These are phyloP conservation scores for Theobroma cacao DNA, from an alignment of 345 rosid genomes.

Conservation along the genomic window DNA sequence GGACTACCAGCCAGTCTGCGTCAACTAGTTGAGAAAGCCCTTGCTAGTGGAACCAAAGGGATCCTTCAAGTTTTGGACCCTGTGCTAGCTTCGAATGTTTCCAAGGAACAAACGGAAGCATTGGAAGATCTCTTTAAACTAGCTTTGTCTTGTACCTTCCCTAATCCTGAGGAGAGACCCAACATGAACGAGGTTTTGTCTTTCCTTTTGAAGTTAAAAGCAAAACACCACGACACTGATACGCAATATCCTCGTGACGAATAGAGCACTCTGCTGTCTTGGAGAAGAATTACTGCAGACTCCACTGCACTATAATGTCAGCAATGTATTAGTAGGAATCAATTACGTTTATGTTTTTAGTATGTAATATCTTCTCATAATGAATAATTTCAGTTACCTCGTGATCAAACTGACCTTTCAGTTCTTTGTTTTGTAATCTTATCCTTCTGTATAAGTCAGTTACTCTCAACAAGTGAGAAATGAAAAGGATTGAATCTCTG, in stretches of 20 bases:
- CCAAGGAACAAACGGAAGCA: constrained; percentile 27
- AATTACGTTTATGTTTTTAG: background rate
- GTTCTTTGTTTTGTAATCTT: background rate
- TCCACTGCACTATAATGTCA: background rate
- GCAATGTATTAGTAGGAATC: background rate
- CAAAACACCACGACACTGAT: background rate
- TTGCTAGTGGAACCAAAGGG: constrained; percentile 37
- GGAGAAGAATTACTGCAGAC: background rate
- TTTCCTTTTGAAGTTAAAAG: constrained; percentile 44
- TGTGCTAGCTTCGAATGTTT: constrained; percentile 14
- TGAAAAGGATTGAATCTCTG: background rate
- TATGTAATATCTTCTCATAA: background rate
- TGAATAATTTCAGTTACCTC: background rate
- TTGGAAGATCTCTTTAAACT: constrained; percentile 43
- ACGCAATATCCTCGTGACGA: background rate
- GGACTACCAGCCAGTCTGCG: constrained; percentile 48
- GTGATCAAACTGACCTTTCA: background rate
- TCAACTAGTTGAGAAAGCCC: constrained; percentile 50
- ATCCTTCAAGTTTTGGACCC: constrained; percentile 50
- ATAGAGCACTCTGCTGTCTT: background rate
- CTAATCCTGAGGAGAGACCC: constrained; percentile 67
- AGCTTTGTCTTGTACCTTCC: constrained; percentile 53
- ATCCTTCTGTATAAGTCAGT: background rate
- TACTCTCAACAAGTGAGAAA: background rate
- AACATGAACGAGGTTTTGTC: constrained; percentile 55